Evolutionary conservation across 768 basidiomycete species (phyloP).

Genomic region (Xerocomellus intermedius): DNA sequence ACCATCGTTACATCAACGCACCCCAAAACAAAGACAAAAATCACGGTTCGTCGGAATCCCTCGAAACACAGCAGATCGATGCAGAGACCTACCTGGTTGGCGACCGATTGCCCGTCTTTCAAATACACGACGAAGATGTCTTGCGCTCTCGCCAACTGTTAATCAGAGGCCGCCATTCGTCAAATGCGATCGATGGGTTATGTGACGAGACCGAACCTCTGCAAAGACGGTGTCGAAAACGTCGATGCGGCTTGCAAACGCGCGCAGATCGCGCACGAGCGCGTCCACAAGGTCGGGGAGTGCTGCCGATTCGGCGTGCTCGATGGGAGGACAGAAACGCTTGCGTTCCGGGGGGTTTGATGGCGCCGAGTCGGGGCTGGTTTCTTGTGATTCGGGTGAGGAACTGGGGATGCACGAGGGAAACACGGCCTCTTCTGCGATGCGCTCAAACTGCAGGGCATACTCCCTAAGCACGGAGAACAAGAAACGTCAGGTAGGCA

Average conservation of each 20-base stretch:
- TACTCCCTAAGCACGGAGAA: conserved; percentile 2
- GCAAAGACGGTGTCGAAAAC: conserved; percentile 10
- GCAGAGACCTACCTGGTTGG: conserved; percentile 3
- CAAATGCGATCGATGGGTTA: no score
- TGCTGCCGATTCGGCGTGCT: not conserved
- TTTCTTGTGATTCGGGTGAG: not conserved
- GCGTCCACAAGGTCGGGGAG: not conserved
- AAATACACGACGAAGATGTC: conserved; percentile 17
- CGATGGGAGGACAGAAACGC: not conserved
- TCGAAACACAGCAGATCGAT: not conserved
- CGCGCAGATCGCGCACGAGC: conserved; percentile 9
- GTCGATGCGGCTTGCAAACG: conserved; percentile 5
- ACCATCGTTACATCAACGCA: not conserved
- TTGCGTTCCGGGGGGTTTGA: not conserved
- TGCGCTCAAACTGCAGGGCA: conserved; percentile 2
- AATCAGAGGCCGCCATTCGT: no score
- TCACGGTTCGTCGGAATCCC: no score
- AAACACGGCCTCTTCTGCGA: not conserved
- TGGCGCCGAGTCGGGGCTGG: not conserved
- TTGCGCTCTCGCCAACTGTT: conserved; percentile 18
- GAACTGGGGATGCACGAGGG: not conserved
- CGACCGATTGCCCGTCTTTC: conserved; percentile 20
- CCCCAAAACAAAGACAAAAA: not conserved
- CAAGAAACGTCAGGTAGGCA: not conserved
- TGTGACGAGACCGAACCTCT: conserved; percentile 8